Conservation (phyloP, 2,329 filamentous ascomycete species). For the Cordyceps fumosorosea region DNA sequence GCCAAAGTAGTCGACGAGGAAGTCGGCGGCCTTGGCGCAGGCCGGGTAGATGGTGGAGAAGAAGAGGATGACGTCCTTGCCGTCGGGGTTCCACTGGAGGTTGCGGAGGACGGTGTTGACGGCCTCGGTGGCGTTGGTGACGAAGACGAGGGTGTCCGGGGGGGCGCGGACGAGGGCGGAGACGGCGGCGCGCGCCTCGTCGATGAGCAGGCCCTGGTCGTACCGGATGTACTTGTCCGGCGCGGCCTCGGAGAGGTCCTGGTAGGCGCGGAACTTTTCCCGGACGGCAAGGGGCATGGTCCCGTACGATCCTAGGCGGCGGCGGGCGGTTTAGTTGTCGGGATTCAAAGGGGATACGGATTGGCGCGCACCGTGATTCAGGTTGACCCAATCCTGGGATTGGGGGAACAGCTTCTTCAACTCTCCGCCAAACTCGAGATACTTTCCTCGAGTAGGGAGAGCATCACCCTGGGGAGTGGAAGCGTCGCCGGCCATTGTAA, state of each 20-base stretch:
- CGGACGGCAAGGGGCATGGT: constrained; percentile 61
- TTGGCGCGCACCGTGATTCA: constrained; percentile 11
- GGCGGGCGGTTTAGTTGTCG: not conserved
- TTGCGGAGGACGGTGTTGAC: constrained; percentile 76
- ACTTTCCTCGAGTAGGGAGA: constrained; percentile 1
- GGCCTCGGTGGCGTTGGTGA: constrained; percentile 73
- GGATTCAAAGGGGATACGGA: no score
- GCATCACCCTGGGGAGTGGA: not conserved
- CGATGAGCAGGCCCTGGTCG: constrained; percentile 54
- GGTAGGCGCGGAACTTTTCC: constrained; percentile 53
- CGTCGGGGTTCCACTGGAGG: constrained; percentile 58
- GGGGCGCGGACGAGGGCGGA: constrained; percentile 62
- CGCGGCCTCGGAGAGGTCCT: constrained; percentile 57
- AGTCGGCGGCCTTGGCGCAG: constrained; percentile 68
- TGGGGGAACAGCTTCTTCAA: constrained; percentile 8
- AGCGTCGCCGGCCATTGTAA: not conserved
- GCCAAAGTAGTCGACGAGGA: constrained; percentile 58
- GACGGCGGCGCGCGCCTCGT: constrained; percentile 57
- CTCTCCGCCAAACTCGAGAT: constrained; percentile 9
- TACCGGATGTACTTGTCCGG: constrained; percentile 76
- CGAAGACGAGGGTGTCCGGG: constrained; percentile 62
- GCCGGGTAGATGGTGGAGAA: constrained; percentile 75
- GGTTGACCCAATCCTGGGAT: constrained; percentile 2
- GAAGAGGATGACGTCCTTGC: constrained; percentile 71
- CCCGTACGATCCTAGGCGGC: constrained; percentile 64